Base-by-base conservation (phyloP, 306 rosid species). In the Lupinus albus region DNA sequence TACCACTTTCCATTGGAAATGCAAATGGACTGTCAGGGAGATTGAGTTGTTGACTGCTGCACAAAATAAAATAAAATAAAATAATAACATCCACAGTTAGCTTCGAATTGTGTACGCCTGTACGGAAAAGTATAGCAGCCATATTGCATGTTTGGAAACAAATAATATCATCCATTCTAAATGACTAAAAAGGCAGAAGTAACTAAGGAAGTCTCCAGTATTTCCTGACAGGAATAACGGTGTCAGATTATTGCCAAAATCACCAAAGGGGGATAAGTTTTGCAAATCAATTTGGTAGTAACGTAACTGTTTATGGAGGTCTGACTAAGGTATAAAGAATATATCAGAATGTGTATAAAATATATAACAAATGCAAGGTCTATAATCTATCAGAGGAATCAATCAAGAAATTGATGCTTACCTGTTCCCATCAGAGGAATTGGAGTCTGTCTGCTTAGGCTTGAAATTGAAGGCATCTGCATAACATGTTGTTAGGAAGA, bases 21-120 rank as follows among this genome's bases (percentile, higher is more conserved):
- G 87, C 72, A 64, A 89, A 89, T 8, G 96, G 93, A 85, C 94
- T 83, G 55, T 89, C 94, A 0, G 94, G 96, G 21, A 89, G 87
- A 62, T 89, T 67, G 46, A 85, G 70, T 44, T 79, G 88, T 78
- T 81, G 82, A 50, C 82, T 78, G 88, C 85, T 70, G 66, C 48
- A 72, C 6, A 50, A 39, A 61, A 62, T 9, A 50, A 39, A 61
- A 62, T 20, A 8, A 42, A 44, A 61, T 44, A 51, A 53, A 25
- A 36, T 33, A 25, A 25, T 25, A 25, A 25, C 30, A 25, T 25
- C 30, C 30, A 25, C 28, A 2, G 30, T 25, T 25, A 25, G 30
- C 30, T 25, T 25, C 4, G 4, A 25, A 25, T 25, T 25, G 28
- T 25, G 28, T 1, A 25, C 2, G 30, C 4, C 3, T 25, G 28